Base-by-base conservation (phyloP, 106 monocot species). In the Gastrodia elata region DNA sequence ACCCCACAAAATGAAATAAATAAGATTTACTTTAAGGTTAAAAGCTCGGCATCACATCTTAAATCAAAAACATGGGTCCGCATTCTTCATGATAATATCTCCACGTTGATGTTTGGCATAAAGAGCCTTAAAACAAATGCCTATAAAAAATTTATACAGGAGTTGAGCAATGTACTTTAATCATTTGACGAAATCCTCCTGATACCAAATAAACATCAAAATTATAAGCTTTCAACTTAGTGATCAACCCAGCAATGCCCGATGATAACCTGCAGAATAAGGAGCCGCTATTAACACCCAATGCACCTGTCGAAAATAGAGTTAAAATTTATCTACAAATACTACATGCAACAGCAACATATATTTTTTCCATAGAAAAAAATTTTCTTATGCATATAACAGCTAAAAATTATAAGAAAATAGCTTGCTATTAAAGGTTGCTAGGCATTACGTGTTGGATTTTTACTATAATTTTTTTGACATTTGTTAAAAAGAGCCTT, bases 111-210 rank as follows among this genome's bases (percentile, higher is more conserved):
- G 33, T 30, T 61, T 1, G n/a, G n/a, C n/a, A n/a, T 32, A 61
- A 28, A 28, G 27, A 32, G 27, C 27, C 6, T 32, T 61, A 61
- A 61, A 8, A 22, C 32, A 30, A 13, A 61, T 61, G 32, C 28
- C 67, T 5, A 61, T 67, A 38, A 22, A 35, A 67, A 13, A 25
- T 26, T 14, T 14, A 68, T 44, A 30, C 9, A 30, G 59, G 35
- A 68, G 46, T 14, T 3, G 73, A 57, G 9, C 33, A 57, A 48
- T 64, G 52, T 83, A 93, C 96, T 74, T 98, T 84, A 78, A 98
- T 98, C 97, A 98, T 98, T 74, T 98, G 97, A 39, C 90, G 90
- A 73, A 98, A 98, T 46, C 97, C 97, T 43, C 97, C 97, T 46
- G 97, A 98, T 68, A 98, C 78, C 48, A 98, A 80, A 80, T 88